Evolutionary conservation across 441 rosid species (phyloP), one percentile per base, ranked within the genome.

Genomic region (Daphne laureola): DNA sequence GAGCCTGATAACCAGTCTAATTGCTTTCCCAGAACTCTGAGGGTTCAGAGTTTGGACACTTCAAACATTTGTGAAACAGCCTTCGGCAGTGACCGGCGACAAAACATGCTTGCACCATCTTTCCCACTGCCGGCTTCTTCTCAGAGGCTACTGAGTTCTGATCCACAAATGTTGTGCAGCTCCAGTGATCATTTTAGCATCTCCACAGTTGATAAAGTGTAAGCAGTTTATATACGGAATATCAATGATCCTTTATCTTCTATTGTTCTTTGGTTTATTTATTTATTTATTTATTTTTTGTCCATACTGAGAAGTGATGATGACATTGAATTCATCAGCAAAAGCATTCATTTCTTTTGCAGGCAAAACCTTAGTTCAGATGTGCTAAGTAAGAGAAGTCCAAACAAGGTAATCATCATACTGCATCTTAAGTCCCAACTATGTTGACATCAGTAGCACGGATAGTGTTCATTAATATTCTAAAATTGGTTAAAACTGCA

Each of bases 371-470:
- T 78, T 63, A 64, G 68, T 51, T 59, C 82, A 0, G 70, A 62
- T 55, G 55, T 74, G 18, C 74, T 78, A 55, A 79, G 96, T 59
- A 86, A 93, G 95, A 78, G 79, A 70, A 83, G 79, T 42, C 87
- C 95, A 62, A 73, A 60, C 66, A 74, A 78, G 86, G 86, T 80
- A 74, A 66, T 21, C 25, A 21, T 21, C 25, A 21, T 21, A 21
- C 25, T 21, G 25, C 25, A 2, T 21, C 25, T 21, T 21, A 21
- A 21, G 3, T 21, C 25, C 25, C 25, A 21, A 21, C 25, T 0
- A 21, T 2, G 25, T 21, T 21, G 23, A 21, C 25, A 4, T 21
- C 25, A 2, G 25, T 21, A 4, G 25, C 25, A 21, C 3, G 25
- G 3, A 21, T 21, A 21, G 25, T 21, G 25, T 21, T 21, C 25